These are phyloP conservation scores for Zygnema circumcarinatum DNA, from an alignment of 139 green algal species.

Conservation along the genomic window DNA sequence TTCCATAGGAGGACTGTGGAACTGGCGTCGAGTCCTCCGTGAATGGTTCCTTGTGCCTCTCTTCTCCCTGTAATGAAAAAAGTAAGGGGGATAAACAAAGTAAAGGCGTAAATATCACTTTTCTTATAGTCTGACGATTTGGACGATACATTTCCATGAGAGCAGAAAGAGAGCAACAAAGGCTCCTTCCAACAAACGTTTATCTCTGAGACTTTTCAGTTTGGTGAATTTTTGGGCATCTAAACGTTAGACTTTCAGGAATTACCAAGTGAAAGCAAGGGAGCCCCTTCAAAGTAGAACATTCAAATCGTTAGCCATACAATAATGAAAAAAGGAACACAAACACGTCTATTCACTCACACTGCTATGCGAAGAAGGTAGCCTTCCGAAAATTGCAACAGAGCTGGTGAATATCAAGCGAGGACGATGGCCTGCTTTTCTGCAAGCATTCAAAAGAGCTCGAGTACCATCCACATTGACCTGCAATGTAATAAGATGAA, in stretches of 20 bases:
- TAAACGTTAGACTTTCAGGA: neutral
- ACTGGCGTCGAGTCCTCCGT: too few relatives aligned
- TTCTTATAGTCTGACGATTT: too few relatives aligned
- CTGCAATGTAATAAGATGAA: neutral
- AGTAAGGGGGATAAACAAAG: too few relatives aligned
- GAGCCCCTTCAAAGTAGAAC: conserved; percentile 10
- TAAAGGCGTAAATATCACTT: too few relatives aligned
- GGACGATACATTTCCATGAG: too few relatives aligned
- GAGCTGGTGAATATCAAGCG: conserved; percentile 44
- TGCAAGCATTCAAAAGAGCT: conserved; percentile 13
- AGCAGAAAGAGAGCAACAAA: too few relatives aligned
- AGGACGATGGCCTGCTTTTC: neutral
- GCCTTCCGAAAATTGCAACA: conserved; percentile 52
- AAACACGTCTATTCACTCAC: conserved; percentile 5
- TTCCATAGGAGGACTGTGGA: too few relatives aligned
- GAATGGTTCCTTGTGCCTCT: too few relatives aligned
- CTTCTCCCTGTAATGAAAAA: too few relatives aligned
- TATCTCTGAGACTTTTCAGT: too few relatives aligned
- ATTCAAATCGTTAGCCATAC: neutral
- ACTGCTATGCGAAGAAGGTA: neutral
- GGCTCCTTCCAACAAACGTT: too few relatives aligned
- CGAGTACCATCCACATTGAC: conserved; percentile 44
- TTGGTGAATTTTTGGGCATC: neutral
- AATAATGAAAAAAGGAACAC: neutral
- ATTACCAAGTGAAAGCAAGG: conserved; percentile 1